Conservation (phyloP, 768 basidiomycete species). For the Artomyces pyxidatus region DNA sequence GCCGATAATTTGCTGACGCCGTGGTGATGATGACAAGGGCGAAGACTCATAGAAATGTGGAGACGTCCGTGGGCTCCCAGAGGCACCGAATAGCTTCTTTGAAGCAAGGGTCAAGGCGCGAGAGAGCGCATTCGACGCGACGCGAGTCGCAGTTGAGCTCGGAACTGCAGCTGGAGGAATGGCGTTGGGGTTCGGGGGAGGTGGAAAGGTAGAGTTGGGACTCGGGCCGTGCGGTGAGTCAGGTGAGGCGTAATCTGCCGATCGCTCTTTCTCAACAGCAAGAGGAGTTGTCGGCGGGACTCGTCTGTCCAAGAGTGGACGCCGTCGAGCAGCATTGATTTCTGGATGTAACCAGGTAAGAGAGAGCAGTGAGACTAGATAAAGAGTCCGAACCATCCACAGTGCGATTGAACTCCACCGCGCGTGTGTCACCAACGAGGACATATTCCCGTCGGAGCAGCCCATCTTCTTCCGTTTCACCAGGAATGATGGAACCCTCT, state of each 20-base stretch:
- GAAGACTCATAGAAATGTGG: constrained; percentile 24
- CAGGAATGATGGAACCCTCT: constrained; percentile 64
- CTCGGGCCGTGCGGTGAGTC: constrained; percentile 20
- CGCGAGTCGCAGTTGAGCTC: constrained; percentile 45
- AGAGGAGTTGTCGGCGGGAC: constrained; percentile 32
- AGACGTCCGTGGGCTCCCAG: constrained; percentile 31
- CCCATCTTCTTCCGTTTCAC: constrained; percentile 80
- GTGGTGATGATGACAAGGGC: constrained; percentile 45
- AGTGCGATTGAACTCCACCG: constrained; percentile 86
- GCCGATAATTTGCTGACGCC: constrained; percentile 49
- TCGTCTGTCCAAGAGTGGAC: constrained; percentile 50
- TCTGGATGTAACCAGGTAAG: constrained; percentile 34
- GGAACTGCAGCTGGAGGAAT: constrained; percentile 60
- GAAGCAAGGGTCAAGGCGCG: constrained; percentile 75
- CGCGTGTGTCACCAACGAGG: constrained; percentile 81
- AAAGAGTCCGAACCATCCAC: constrained; percentile 80
- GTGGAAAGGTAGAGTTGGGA: constrained; percentile 10
- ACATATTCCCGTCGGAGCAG: constrained; percentile 84
- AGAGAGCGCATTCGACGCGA: constrained; percentile 66
- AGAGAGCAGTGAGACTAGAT: not conserved
- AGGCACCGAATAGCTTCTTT: constrained; percentile 69
- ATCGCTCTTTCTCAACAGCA: constrained; percentile 39
- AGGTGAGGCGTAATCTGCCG: constrained; percentile 27
- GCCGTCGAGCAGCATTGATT: constrained; percentile 50
- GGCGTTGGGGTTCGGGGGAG: constrained; percentile 35